phyloP scores from a whole-genome alignment of 2,329 filamentous ascomycete species.

The Mariannaea sp. region DNA sequence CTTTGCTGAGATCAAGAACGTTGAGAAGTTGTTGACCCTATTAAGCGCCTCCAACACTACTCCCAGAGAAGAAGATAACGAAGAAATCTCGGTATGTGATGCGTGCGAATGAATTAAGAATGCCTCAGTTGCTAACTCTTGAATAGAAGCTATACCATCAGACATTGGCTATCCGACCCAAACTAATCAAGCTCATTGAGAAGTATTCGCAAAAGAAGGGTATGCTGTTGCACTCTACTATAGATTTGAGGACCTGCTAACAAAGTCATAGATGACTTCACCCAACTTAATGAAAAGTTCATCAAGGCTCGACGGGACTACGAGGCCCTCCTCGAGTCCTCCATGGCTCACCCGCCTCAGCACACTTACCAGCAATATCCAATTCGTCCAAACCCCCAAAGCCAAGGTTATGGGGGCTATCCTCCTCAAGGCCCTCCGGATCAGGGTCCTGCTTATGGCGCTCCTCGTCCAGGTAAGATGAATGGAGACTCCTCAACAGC shows the following conservation, averaged over 20 bases:
- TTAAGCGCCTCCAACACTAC: constrained; percentile 85
- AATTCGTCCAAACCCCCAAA: constrained; percentile 55
- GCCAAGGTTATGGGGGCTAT: constrained; percentile 54
- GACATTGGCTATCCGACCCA: constrained; percentile 90
- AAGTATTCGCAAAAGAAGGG: constrained; percentile 99
- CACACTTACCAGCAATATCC: constrained; percentile 74
- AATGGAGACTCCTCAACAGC: neutral
- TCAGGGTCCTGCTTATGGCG: constrained; percentile 72
- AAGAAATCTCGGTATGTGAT: constrained; percentile 81
- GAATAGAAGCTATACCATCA: constrained; percentile 80
- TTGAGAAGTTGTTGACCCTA: constrained; percentile 77
- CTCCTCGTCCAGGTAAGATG: constrained; percentile 55
- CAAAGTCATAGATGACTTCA: constrained; percentile 81
- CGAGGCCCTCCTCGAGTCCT: constrained; percentile 91
- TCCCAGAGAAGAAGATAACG: constrained; percentile 86
- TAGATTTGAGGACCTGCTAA: constrained; percentile 25
- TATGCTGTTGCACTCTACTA: constrained; percentile 43
- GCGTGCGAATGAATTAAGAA: too few species aligned
- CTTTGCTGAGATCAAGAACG: constrained; percentile 68
- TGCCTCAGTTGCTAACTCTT: constrained; percentile 39
- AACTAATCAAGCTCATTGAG: constrained; percentile 96
- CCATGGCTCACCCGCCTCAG: constrained; percentile 92
- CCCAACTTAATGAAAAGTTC: constrained; percentile 98
- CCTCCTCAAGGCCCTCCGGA: constrained; percentile 50
- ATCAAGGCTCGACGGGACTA: constrained; percentile 98